Base-by-base conservation (phyloP, 257 asterid species). In the Nicotiana otophora region DNA sequence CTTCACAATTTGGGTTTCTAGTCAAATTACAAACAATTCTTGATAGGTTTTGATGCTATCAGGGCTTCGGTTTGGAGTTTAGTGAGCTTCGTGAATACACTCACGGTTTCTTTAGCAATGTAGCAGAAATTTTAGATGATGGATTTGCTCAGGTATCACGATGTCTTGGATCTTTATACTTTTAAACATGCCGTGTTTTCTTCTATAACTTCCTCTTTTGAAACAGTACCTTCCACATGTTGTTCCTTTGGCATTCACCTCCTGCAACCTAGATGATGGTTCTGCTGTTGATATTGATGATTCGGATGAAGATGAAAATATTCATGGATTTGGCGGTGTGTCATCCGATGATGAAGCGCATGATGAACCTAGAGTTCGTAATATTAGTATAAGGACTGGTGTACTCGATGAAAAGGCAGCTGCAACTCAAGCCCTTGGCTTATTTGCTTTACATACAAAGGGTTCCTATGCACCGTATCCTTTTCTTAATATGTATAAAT, bases 81-180 rank as follows among this genome's bases (percentile, higher is more conserved):
- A 96, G 99, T 76, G 99, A 96, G 88, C 98, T 96, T 84, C 93
- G 99, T 88, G 99, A 96, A 90, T 96, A 96, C 85, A 94, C 98
- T 78, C 98, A 96, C 76, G 99, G 99, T 80, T 94, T 96, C 91
- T 94, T 96, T 89, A 96, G 99, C 92, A 96, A 96, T 82, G 81
- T 90, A 31, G 98, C 94, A 17, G 99, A 96, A 89, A 89, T 94
- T 83, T 86, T 96, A 85, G 98, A 89, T 15, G 98, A 93, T 66
- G 98, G 98, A 28, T 96, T 96, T 90, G 23, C 94, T 70, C 95
- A 91, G 99, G 99, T 94, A 91, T 53, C 81, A 15, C 85, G 75
- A 57, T 72, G 85, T 78, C 82, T 42, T 48, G 84, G 69, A 70
- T 81, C 70, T 79, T 87, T 69, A 64, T 17, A 9, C 79, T 80